Evolutionary conservation across 1,139 yeast genomes (phyloP).

Genomic region (Pichia kudriavzevii): DNA sequence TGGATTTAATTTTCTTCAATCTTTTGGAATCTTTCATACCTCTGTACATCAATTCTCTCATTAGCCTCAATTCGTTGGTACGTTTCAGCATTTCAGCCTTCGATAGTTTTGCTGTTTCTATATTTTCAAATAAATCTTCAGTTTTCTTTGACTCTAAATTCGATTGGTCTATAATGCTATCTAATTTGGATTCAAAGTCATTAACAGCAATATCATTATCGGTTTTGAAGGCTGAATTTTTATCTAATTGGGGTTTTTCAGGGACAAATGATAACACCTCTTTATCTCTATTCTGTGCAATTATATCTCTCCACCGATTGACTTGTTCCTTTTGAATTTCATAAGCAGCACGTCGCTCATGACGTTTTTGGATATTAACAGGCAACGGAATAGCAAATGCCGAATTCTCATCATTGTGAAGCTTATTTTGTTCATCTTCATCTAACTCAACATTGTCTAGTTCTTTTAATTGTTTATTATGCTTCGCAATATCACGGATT

Average conservation of each 20-base stretch:
- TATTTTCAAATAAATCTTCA: slow-evolving; percentile 78
- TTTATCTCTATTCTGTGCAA: slow-evolving; percentile 71
- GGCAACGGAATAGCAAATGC: slow-evolving; percentile 80
- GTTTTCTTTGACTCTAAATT: slow-evolving; percentile 63
- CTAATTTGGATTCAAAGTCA: slow-evolving; percentile 63
- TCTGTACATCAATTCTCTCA: slow-evolving; percentile 94
- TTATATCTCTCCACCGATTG: slow-evolving; percentile 80
- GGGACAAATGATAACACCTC: slow-evolving; percentile 73
- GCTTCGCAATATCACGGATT: slow-evolving; percentile 12
- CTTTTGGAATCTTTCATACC: slow-evolving; percentile 89
- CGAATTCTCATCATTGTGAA: slow-evolving; percentile 30
- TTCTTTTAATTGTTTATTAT: slow-evolving; percentile 6
- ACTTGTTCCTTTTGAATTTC: slow-evolving; percentile 83
- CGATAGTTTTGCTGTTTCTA: slow-evolving; percentile 74
- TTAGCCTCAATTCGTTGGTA: slow-evolving; percentile 74
- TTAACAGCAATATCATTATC: slow-evolving; percentile 43
- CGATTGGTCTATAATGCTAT: slow-evolving; percentile 54
- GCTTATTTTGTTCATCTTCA: slow-evolving; percentile 24
- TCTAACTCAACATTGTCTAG: slow-evolving; percentile 1
- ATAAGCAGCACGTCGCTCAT: slow-evolving; percentile 86
- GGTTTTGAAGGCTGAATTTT: slow-evolving; percentile 45
- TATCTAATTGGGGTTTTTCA: slow-evolving; percentile 36
- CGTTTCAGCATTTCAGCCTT: slow-evolving; percentile 74
- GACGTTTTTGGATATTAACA: slow-evolving; percentile 72
- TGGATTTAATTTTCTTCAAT: slow-evolving; percentile 89